Percentiles rank a stretch among this genome's conserved stretches.
phyloP scores from a whole-genome alignment of 192 early-diverging fungal genomes.

The Dissophora globulifera region DNA sequence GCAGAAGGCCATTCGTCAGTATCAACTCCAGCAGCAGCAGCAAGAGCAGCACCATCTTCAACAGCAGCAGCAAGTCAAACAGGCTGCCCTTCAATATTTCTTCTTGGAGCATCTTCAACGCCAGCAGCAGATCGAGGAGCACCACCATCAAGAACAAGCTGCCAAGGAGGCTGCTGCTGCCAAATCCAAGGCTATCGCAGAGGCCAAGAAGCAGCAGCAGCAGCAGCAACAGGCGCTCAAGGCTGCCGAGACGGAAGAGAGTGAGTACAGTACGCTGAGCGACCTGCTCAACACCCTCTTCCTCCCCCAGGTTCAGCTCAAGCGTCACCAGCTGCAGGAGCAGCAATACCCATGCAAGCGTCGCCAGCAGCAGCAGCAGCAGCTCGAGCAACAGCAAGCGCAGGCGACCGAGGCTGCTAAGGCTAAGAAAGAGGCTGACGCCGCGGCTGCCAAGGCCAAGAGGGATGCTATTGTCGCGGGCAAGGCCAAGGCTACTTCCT shows the following conservation, averaged over 20 bases:
- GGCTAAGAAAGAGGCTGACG: slow-evolving; percentile 6
- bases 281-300: slow-evolving; percentile 34
- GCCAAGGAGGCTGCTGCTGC: too few species aligned
- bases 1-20: slow-evolving; percentile 39
- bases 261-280: slow-evolving; percentile 14
- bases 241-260: background rate
- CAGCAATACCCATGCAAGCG: slow-evolving; percentile 34
- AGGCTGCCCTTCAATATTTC: slow-evolving; percentile 10
- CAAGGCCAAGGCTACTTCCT: background rate
- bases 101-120: slow-evolving; percentile 24
- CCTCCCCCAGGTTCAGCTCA: slow-evolving; percentile 39
- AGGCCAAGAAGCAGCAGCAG: slow-evolving; percentile 20
- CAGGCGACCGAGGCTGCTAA: slow-evolving; percentile 10
- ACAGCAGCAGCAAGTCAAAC: too few species aligned
- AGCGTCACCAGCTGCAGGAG: slow-evolving; percentile 30
- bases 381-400: slow-evolving; percentile 8
- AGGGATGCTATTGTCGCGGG: background rate
- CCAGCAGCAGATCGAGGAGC: slow-evolving; percentile 23
- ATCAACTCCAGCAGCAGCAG: slow-evolving; percentile 28
- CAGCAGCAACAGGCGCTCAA: too few species aligned
- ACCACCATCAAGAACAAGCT: slow-evolving; percentile 9
- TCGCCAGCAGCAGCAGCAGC: slow-evolving; percentile 9
- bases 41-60: slow-evolving; percentile 17
- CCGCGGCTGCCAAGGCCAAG: slow-evolving; percentile 6
- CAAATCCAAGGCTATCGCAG: background rate